phyloP scores from a whole-genome alignment of 208 protist species.

The Angomonas deanei region DNA sequence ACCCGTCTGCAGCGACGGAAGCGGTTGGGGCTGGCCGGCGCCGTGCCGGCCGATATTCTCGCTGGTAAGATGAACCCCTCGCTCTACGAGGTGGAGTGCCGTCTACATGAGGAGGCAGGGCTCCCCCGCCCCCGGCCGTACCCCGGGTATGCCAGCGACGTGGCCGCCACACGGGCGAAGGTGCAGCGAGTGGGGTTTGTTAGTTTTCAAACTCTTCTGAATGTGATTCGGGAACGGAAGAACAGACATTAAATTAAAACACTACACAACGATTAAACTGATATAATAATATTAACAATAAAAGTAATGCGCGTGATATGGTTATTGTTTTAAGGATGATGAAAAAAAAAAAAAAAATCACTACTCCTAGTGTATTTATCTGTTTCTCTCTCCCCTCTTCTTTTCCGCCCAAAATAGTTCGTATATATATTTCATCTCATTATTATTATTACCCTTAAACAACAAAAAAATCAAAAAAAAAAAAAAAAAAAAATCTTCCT shows the following conservation, averaged over 20 bases:
- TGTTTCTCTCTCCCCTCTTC: not conserved
- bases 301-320: not conserved
- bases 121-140: slow-evolving; percentile 66
- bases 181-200: slow-evolving; percentile 71
- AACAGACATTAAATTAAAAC: slow-evolving; percentile 4
- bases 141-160: slow-evolving; percentile 31
- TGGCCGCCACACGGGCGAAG: slow-evolving; percentile 13
- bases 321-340: not conserved
- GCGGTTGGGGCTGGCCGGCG: slow-evolving; percentile 21
- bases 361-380: not conserved
- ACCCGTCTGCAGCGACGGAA: slow-evolving; percentile 27
- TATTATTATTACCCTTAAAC: not conserved
- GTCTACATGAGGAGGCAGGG: slow-evolving; percentile 72
- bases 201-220: slow-evolving; percentile 47
- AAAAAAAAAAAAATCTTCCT: slow-evolving; percentile 7
- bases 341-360: not conserved
- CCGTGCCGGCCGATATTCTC: slow-evolving; percentile 50
- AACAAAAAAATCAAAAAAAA: slow-evolving; percentile 9
- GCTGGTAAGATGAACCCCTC: slow-evolving; percentile 67
- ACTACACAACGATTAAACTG: slow-evolving; percentile 1
- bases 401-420: not conserved
- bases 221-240: slow-evolving; percentile 30
- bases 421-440: not conserved
- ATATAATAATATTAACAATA: not conserved
- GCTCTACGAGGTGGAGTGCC: slow-evolving; percentile 79